Evolutionary conservation across 768 basidiomycete species (phyloP).

Genomic region (Lactarius psammicola): DNA sequence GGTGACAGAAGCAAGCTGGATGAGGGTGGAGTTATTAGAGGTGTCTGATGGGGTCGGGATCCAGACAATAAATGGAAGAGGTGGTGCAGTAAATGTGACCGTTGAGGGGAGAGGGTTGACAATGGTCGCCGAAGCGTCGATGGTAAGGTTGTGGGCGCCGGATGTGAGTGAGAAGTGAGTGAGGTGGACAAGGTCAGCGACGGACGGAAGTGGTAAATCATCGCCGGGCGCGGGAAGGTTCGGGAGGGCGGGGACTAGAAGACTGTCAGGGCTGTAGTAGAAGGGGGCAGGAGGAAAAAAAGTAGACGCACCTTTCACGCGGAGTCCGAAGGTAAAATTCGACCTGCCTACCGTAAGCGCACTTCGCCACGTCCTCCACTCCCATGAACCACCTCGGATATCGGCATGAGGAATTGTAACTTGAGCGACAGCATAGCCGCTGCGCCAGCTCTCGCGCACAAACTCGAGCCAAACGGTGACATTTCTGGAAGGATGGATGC

Average conservation of each 20-base stretch:
- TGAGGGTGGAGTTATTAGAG: conserved; percentile 23
- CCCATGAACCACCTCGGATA: conserved; percentile 11
- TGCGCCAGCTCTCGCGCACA: conserved; percentile 22
- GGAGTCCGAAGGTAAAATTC: conserved; percentile 35
- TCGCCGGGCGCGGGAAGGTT: conserved; percentile 62
- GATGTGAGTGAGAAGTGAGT: conserved; percentile 52
- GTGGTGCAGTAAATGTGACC: conserved; percentile 51
- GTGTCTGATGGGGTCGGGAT: conserved; percentile 38
- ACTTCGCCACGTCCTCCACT: conserved; percentile 18
- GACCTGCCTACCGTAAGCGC: not conserved
- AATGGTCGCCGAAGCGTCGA: conserved; percentile 52
- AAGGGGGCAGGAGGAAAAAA: conserved; percentile 7
- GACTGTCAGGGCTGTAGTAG: conserved; percentile 22
- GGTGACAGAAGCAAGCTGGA: conserved; percentile 54
- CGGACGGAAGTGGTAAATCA: conserved; percentile 49
- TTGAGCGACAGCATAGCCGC: conserved; percentile 10
- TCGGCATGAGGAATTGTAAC: conserved; percentile 9
- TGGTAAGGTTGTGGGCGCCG: conserved; percentile 32
- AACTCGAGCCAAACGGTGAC: conserved; percentile 24
- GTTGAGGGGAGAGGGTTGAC: conserved; percentile 54
- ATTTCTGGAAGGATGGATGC: conserved; percentile 21
- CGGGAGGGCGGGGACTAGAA: conserved; percentile 59
- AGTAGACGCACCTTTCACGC: conserved; percentile 49
- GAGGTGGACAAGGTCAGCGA: conserved; percentile 60
- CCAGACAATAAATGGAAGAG: conserved; percentile 61